These are phyloP conservation scores for Opeltia flavorubescens DNA, from an alignment of 495 filamentous ascomycete species.

Conservation along the genomic window DNA sequence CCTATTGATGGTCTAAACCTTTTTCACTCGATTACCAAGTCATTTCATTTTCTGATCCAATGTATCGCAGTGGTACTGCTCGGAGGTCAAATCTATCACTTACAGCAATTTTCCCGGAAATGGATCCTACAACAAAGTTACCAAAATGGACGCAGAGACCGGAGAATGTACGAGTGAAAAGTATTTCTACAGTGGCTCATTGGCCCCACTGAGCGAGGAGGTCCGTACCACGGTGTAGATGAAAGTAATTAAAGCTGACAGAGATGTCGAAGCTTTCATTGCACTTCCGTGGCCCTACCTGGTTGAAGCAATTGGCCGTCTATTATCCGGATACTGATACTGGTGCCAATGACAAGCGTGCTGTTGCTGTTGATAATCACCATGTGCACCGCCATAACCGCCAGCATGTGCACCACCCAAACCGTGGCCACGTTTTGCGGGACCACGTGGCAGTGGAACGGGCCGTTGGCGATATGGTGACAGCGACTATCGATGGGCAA, in stretches of 20 bases:
- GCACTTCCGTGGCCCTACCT: conserved; percentile 54
- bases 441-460: conserved; percentile 16
- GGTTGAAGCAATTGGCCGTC: conserved; percentile 47
- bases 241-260: background rate
- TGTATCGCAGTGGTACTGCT: conserved; percentile 34
- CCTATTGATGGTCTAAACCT: background rate
- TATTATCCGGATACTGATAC: conserved; percentile 32
- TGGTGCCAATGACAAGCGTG: conserved; percentile 18
- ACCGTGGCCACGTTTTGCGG: background rate
- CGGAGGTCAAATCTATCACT: conserved; percentile 40
- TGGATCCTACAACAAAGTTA: conserved; percentile 46
- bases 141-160: conserved; percentile 35
- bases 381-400: conserved; percentile 20
- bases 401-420: conserved; percentile 13
- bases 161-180: conserved; percentile 37
- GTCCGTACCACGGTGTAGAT: conserved; percentile 27
- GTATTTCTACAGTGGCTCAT: conserved; percentile 36
- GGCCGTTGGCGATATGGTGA: conserved; percentile 34
- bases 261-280: conserved; percentile 40
- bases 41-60: background rate
- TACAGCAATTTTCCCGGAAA: conserved; percentile 41
- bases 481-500: conserved; percentile 47
- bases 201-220: conserved; percentile 53
- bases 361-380: conserved; percentile 23
- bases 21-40: too few species aligned